Base-by-base conservation (phyloP, 345 rosid genomes). In the Iberis pinnata region DNA sequence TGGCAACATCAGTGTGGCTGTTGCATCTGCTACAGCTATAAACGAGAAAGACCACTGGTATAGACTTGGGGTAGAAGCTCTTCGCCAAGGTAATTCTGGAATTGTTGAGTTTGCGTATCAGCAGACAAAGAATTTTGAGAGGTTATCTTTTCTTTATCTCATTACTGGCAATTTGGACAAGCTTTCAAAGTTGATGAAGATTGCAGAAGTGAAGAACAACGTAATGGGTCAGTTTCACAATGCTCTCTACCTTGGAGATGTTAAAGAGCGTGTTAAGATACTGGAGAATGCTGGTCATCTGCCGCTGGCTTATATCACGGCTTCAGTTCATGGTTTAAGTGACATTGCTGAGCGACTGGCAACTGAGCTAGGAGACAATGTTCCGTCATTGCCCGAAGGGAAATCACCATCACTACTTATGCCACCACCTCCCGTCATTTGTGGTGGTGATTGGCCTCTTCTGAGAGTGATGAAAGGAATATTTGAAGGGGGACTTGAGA, bases 361-460 rank as follows among this genome's bases (percentile, higher is more conserved):
- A 15, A 63, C 65, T 29, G 87, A 84, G 63, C 55, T 90, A 63
- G 95, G 96, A 54, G 92, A 79, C 48, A 58, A 78, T 58, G 49
- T 82, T 53, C 98, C 96, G 5, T 52, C 79, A 13, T 62, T 87
- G 58, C 89, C 96, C 0, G 78, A 80, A 74, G 89, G 82, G 15
- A 87, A 82, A 72, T 47, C 16, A 49, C 77, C 86, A 1, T 80
- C 92, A 36, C 87, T 90, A 57, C 76, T 90, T 55, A 75, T 81
- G 77, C 95, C 96, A 12, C 93, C 95, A 1, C 12, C 77, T 25
- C 96, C 98, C 1, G 54, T 90, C 15, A 68, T 78, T 53, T 71
- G 82, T 64, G 90, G 89, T 43, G 88, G 89, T 73, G 98, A 90
- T 72, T 90, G 98, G 98, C 96, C 98, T 5, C 88, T 90, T 59